Percentiles rank a stretch among this genome's conserved stretches.
Conservation (phyloP, 352 stramenopile species). For the Pythium periplocum region DNA sequence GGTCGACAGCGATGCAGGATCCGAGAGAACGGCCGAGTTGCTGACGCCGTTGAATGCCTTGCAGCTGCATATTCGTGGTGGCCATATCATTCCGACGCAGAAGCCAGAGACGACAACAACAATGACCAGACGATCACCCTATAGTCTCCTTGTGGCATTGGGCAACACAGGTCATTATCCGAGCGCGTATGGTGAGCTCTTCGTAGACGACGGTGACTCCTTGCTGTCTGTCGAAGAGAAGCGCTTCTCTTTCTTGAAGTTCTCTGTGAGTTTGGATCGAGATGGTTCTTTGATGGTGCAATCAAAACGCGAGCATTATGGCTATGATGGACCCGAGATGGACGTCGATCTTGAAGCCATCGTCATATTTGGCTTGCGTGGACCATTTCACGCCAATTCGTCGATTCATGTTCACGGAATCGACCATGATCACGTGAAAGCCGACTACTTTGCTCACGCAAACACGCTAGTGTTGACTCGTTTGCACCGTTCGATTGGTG, state of each 20-base stretch:
- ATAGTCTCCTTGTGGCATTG: constrained; percentile 52
- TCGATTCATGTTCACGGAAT: constrained; percentile 27
- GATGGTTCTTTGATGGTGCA: constrained; percentile 36
- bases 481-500: constrained; percentile 36
- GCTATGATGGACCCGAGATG: constrained; percentile 70
- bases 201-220: constrained; percentile 72
- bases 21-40: constrained; percentile 24
- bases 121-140: constrained; percentile 45
- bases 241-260: constrained; percentile 48
- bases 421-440: constrained; percentile 23
- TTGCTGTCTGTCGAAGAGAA: constrained; percentile 49
- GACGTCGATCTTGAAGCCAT: constrained; percentile 43
- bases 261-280: constrained; percentile 30
- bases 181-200: constrained; percentile 51
- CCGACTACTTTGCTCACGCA: constrained; percentile 63
- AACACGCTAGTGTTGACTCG: constrained; percentile 52
- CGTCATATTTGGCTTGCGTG: constrained; percentile 49
- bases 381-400: constrained; percentile 48
- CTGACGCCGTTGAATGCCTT: constrained; percentile 49
- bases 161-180: constrained; percentile 8
- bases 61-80: constrained; percentile 64
- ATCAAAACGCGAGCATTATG: constrained; percentile 25
- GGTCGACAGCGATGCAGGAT: not conserved
- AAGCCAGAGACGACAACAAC: constrained; percentile 45
- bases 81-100: constrained; percentile 58